Conservation (phyloP, 2,329 filamentous ascomycete species). For the Pseudonectria foliicola region DNA sequence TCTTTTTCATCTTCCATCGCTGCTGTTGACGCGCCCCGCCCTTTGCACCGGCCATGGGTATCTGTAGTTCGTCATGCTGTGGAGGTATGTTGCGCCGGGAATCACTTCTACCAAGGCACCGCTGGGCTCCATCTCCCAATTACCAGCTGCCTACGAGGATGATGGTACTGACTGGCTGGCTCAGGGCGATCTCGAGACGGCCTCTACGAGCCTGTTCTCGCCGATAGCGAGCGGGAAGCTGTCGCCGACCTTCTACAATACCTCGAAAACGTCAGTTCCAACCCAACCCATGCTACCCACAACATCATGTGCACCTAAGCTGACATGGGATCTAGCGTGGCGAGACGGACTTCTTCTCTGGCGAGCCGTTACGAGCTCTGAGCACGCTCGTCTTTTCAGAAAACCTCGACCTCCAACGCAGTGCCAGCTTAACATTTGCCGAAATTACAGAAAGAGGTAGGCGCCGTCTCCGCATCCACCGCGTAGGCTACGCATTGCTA, state of each 20-base stretch:
- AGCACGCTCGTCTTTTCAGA: slow-evolving; percentile 97
- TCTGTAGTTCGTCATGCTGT: slow-evolving; percentile 54
- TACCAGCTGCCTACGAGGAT: slow-evolving; percentile 1
- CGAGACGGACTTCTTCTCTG: slow-evolving; percentile 97
- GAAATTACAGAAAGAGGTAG: slow-evolving; percentile 97
- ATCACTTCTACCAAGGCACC: too few relatives aligned
- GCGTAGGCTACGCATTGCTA: slow-evolving; percentile 1
- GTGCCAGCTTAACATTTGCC: slow-evolving; percentile 95
- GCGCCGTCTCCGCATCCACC: slow-evolving; percentile 12
- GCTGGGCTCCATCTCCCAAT: background rate
- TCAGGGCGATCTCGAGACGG: slow-evolving; percentile 71
- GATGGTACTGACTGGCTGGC: slow-evolving; percentile 1
- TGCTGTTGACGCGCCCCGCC: slow-evolving; percentile 6
- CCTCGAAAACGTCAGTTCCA: slow-evolving; percentile 78
- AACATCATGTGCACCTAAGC: slow-evolving; percentile 7
- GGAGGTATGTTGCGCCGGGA: slow-evolving; percentile 29
- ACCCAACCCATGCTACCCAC: background rate
- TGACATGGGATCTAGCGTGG: slow-evolving; percentile 57
- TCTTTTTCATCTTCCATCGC: background rate
- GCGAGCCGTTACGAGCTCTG: slow-evolving; percentile 85
- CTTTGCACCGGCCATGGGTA: slow-evolving; percentile 45
- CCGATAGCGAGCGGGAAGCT: slow-evolving; percentile 93
- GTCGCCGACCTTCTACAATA: slow-evolving; percentile 93
- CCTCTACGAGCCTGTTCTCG: slow-evolving; percentile 79
- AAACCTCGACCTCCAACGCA: slow-evolving; percentile 95